Conservation (phyloP, 2,329 filamentous ascomycete genomes). For the Onygenales sp. region DNA sequence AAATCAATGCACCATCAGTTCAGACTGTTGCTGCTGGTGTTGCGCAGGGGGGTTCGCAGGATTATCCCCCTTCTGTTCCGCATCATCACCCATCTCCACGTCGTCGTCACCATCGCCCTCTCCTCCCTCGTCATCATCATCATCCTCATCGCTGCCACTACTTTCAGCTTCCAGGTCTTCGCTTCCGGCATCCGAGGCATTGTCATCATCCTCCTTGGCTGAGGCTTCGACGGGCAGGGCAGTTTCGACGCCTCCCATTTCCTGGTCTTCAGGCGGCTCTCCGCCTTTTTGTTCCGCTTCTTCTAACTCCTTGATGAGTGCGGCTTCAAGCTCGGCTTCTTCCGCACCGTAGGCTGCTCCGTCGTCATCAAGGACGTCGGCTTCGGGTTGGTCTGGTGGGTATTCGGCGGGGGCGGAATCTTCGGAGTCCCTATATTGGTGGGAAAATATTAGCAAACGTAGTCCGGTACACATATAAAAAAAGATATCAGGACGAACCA, state of each 20-base stretch:
- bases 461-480: constrained; percentile 14
- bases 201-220: constrained; percentile 50
- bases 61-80: constrained; percentile 31
- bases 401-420: constrained; percentile 92
- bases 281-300: constrained; percentile 34
- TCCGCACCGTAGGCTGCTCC: constrained; percentile 81
- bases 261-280: constrained; percentile 52
- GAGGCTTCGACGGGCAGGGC: constrained; percentile 16
- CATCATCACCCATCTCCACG: constrained; percentile 49
- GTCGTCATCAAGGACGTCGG: constrained; percentile 76
- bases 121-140: constrained; percentile 54
- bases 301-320: constrained; percentile 43
- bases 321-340: constrained; percentile 66
- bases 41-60: constrained; percentile 16
- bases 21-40: constrained; percentile 26
- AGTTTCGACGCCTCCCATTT: constrained; percentile 62
- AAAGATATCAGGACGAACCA: constrained; percentile 53
- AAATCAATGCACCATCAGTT: constrained; percentile 39
- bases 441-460: not conserved
- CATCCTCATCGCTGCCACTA: constrained; percentile 61
- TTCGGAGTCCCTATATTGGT: constrained; percentile 72
- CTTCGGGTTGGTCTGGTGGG: constrained; percentile 94
- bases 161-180: constrained; percentile 73
- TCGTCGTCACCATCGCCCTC: constrained; percentile 49
- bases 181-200: constrained; percentile 64